Percentiles rank a stretch among this genome's conserved stretches.
Evolutionary conservation across 768 basidiomycete genomes (phyloP).

Genomic region (Paxillus ammoniavirescens): DNA sequence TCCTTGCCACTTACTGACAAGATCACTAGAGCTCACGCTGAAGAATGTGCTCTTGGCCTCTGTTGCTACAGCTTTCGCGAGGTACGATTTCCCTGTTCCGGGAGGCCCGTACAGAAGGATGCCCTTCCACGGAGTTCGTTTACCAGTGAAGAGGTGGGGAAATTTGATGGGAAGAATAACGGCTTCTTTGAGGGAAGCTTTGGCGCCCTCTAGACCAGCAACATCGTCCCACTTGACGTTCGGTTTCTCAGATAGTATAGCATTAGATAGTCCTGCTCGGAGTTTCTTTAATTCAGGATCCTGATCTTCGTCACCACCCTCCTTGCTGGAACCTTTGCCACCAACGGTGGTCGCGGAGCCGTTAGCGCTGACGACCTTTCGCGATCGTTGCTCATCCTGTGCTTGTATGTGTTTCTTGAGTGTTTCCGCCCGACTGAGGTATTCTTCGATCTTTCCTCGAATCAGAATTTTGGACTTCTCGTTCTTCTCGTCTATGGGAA

Average conservation of each 20-base stretch:
- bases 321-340: slow-evolving; percentile 45
- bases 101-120: slow-evolving; percentile 97
- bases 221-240: slow-evolving; percentile 99
- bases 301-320: slow-evolving; percentile 59
- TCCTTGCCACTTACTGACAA: slow-evolving; percentile 99
- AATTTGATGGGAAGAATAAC: slow-evolving; percentile 99
- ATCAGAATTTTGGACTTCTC: slow-evolving; percentile 88
- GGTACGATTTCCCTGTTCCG: slow-evolving; percentile 94
- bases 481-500: slow-evolving; percentile 73
- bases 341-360: slow-evolving; percentile 40
- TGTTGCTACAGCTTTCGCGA: slow-evolving; percentile 98
- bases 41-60: slow-evolving; percentile 99
- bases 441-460: slow-evolving; percentile 85
- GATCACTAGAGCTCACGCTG: slow-evolving; percentile 89
- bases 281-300: slow-evolving; percentile 97
- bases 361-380: slow-evolving; percentile 48
- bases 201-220: slow-evolving; percentile 92
- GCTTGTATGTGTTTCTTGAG: slow-evolving; percentile 78
- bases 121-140: slow-evolving; percentile 96
- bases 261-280: slow-evolving; percentile 82
- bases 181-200: slow-evolving; percentile 95
- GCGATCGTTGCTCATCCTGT: slow-evolving; percentile 56
- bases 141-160: slow-evolving; percentile 97
- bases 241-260: slow-evolving; percentile 90
- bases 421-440: slow-evolving; percentile 87